phyloP scores from a whole-genome alignment of 1,139 yeast genomes.

The Candida tetrigidarum region DNA sequence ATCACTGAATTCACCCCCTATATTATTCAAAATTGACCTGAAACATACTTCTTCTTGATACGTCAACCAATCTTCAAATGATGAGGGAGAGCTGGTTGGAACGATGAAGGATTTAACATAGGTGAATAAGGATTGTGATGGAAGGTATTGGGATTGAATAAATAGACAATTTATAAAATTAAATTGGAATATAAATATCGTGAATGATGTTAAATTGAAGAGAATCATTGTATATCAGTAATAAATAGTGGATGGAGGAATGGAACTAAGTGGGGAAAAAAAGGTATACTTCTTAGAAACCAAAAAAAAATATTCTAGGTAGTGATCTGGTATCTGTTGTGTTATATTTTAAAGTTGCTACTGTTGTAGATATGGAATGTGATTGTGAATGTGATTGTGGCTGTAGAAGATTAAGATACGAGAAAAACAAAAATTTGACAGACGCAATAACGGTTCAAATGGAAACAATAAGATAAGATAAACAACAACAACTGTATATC shows the following conservation, averaged over 20 bases:
- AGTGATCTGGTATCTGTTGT: no score
- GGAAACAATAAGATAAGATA: no score
- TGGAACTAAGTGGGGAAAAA: background rate
- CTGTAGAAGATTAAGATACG: no score
- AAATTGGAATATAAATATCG: slow-evolving; percentile 3
- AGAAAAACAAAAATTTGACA: no score
- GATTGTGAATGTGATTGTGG: no score
- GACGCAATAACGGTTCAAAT: no score
- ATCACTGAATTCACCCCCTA: slow-evolving; percentile 46
- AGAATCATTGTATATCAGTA: slow-evolving; percentile 1
- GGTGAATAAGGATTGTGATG: background rate
- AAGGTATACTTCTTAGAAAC: no score
- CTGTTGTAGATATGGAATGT: no score
- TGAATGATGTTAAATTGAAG: background rate
- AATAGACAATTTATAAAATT: background rate
- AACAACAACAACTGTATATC: no score
- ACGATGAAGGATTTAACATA: background rate
- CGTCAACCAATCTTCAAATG: slow-evolving; percentile 60
- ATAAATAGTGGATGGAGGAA: no score
- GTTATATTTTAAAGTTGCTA: no score
- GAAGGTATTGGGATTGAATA: background rate
- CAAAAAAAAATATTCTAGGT: no score
- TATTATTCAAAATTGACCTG: slow-evolving; percentile 58
- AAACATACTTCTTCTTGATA: slow-evolving; percentile 56
- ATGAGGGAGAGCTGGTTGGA: background rate